A percentile compares a stretch with the other conserved stretches of the same genome.
Conservation (phyloP, 805 yeast genomes). For the Metschnikowia lunata region DNA sequence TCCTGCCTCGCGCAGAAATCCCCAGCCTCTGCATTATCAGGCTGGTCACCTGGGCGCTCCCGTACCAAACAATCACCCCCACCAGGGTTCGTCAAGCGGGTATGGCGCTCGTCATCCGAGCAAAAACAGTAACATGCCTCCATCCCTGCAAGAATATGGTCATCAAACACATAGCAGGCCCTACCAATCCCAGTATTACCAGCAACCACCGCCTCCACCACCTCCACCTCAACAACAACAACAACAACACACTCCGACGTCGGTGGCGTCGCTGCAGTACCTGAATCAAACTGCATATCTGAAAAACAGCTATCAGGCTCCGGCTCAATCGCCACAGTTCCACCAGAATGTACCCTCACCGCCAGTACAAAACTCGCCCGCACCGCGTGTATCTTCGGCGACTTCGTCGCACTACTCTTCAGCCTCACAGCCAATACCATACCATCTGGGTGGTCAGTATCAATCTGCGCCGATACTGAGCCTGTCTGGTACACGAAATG, state of each 20-base stretch:
- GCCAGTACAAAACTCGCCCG: slow-evolving; percentile 4
- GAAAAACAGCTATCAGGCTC: slow-evolving; percentile 1
- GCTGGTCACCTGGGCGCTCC: slow-evolving; percentile 6
- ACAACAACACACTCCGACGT: neutral
- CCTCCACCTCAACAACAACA: neutral
- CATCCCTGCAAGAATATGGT: slow-evolving; percentile 11
- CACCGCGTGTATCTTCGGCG: slow-evolving; percentile 5
- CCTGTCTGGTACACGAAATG: neutral
- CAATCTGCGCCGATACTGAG: neutral
- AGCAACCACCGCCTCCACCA: neutral
- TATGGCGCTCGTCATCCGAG: slow-evolving; percentile 5
- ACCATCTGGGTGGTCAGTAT: slow-evolving; percentile 1
- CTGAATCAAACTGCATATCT: neutral
- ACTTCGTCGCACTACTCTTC: slow-evolving; percentile 5
- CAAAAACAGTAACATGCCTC: slow-evolving; percentile 3
- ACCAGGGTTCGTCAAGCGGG: neutral
- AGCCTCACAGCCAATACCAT: neutral
- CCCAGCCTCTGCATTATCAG: slow-evolving; percentile 7
- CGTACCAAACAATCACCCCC: neutral
- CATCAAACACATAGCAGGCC: too few species aligned
- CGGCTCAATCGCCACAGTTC: too few species aligned
- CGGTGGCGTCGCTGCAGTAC: slow-evolving; percentile 1
- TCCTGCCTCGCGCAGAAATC: slow-evolving; percentile 1
- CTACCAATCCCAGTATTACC: slow-evolving; percentile 9
- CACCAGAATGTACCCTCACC: neutral